Evolutionary conservation across 306 rosid genomes (phyloP).

Genomic region (Quercus gilva): DNA sequence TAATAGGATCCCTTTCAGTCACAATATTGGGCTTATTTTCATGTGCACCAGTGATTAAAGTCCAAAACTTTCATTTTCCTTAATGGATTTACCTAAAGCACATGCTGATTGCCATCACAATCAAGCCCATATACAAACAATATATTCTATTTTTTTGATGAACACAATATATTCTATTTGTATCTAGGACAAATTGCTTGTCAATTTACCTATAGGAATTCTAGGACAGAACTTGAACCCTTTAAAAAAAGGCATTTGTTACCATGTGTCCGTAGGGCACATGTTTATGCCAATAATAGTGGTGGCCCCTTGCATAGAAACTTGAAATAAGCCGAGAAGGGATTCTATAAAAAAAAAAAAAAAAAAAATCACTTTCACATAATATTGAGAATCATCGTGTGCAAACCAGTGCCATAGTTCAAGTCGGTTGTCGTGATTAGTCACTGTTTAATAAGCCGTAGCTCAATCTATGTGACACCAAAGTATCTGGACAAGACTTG

Average conservation of each 20-base stretch:
- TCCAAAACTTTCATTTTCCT: background rate
- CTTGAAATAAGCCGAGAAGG: no score
- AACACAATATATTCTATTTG: background rate
- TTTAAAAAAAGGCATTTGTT: no score
- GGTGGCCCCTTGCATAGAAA: no score
- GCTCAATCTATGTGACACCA: background rate
- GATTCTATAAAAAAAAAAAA: no score
- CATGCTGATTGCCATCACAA: background rate
- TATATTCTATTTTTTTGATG: background rate
- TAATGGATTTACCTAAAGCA: background rate
- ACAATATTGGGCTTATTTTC: background rate
- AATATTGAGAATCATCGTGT: background rate
- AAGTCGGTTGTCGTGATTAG: background rate
- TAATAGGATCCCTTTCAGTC: background rate
- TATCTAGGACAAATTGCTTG: background rate
- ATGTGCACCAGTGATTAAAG: background rate
- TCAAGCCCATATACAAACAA: background rate
- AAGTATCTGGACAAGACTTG: background rate
- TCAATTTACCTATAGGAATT: background rate
- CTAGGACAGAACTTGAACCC: background rate
- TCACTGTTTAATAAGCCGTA: background rate
- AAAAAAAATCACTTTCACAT: background rate
- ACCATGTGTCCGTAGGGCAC: no score
- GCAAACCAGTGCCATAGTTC: background rate
- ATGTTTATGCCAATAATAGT: no score